These are phyloP conservation scores for Penicillium italicum DNA, from an alignment of 2,329 filamentous ascomycete species.

Conservation along the genomic window DNA sequence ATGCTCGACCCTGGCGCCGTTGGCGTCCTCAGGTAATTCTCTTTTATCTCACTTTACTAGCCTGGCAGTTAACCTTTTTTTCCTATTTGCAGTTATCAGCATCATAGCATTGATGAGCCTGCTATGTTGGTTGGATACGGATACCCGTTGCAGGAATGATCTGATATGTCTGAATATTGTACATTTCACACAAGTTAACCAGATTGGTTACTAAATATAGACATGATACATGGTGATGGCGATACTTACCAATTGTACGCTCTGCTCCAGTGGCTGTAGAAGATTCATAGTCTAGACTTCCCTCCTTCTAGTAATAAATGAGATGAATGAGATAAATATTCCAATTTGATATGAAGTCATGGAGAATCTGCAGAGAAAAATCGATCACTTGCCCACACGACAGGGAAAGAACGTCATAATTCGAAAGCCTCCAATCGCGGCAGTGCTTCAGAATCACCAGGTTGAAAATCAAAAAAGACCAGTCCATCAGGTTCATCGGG, in stretches of 20 bases:
- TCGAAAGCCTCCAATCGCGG: neutral
- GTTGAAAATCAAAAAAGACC: neutral
- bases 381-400: neutral
- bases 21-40: slow-evolving; percentile 38
- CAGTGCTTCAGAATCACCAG: neutral
- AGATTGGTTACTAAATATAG: neutral
- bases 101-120: slow-evolving; percentile 41
- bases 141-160: slow-evolving; percentile 27
- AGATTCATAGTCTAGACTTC: neutral
- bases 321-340: neutral
- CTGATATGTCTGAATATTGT: neutral
- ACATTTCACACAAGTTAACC: neutral
- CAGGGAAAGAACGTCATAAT: neutral
- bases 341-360: neutral
- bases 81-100: slow-evolving; percentile 27
- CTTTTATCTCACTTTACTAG: neutral
- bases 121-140: slow-evolving; percentile 44
- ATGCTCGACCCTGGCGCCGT: slow-evolving; percentile 47
- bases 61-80: neutral
- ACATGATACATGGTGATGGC: neutral
- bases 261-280: neutral
- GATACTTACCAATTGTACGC: neutral
- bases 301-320: neutral
- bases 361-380: neutral
- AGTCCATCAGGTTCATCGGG: neutral